A percentile compares a stretch with the other conserved stretches of the same genome.
These are phyloP conservation scores for Pseudovirgaria hyperparasitica DNA, from an alignment of 2,329 filamentous ascomycete species.

Conservation along the genomic window DNA sequence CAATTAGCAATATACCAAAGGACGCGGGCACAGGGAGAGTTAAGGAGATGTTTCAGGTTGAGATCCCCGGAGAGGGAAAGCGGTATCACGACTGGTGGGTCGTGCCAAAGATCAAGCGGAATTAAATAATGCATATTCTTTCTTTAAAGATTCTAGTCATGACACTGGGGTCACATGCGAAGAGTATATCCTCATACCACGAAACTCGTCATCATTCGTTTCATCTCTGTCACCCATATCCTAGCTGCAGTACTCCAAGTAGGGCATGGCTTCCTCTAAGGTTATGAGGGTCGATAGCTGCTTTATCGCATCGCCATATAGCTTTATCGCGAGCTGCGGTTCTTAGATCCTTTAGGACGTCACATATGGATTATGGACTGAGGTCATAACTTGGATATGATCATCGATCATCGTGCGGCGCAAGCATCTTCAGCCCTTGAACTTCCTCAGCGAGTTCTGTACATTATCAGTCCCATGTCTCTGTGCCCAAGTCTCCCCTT, in stretches of 20 bases:
- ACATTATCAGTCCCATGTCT: constrained; percentile 2
- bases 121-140: neutral
- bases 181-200: too few species aligned
- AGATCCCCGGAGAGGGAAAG: constrained; percentile 24
- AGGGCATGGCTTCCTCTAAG: neutral
- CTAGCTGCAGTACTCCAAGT: too few species aligned
- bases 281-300: too few species aligned
- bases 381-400: too few species aligned
- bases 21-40: constrained; percentile 12
- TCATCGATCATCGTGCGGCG: too few species aligned
- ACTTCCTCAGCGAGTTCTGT: constrained; percentile 20
- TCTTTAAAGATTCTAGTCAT: neutral
- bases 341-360: too few species aligned
- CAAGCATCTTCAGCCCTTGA: constrained; percentile 25
- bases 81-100: constrained; percentile 34
- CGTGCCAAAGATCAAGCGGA: constrained; percentile 26
- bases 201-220: too few species aligned
- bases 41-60: constrained; percentile 17
- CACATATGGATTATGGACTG: too few species aligned
- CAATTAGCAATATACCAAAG: too few species aligned
- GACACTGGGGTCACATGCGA: too few species aligned
- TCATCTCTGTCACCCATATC: neutral
- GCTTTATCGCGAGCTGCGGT: too few species aligned
- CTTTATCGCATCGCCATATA: too few species aligned
- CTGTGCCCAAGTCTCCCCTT: neutral